phyloP scores from a whole-genome alignment of 257 asterid genomes.

The Euphrasia confusa region DNA sequence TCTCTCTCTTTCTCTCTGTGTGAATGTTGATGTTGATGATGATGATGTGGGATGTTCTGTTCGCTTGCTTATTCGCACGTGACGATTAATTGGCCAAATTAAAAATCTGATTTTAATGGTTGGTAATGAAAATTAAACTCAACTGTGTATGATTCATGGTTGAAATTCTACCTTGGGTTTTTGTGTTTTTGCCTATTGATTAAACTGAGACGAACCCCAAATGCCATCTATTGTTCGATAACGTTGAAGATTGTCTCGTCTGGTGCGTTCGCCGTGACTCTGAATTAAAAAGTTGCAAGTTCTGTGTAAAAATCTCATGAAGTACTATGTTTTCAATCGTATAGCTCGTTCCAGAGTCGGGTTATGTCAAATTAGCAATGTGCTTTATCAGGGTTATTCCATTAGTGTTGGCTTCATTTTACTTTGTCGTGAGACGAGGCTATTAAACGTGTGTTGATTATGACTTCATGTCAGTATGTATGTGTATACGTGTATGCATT shows the following conservation, averaged over 20 bases:
- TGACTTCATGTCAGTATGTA: background rate
- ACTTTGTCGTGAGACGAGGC: background rate
- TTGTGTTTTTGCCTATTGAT: background rate
- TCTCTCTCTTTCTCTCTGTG: background rate
- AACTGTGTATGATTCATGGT: background rate
- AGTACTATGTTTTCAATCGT: conserved; percentile 5
- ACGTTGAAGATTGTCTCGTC: background rate
- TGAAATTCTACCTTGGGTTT: background rate
- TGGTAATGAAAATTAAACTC: too few species aligned
- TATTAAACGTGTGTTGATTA: background rate
- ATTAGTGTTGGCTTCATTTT: conserved; percentile 3
- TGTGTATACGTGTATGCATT: background rate
- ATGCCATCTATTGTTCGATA: background rate
- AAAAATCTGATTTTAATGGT: background rate
- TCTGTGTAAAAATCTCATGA: background rate
- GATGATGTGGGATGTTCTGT: too few species aligned
- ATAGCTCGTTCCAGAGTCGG: conserved; percentile 5
- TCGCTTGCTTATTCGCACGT: background rate
- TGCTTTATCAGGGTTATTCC: conserved; percentile 13
- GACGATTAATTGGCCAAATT: background rate
- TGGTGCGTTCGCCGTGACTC: background rate
- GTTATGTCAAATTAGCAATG: background rate
- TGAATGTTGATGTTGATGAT: background rate
- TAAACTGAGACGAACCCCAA: background rate
- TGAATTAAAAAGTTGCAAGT: background rate